Base-by-base conservation (phyloP, 192 early-diverging fungal genomes). In the Umbelopsis ramanniana region DNA sequence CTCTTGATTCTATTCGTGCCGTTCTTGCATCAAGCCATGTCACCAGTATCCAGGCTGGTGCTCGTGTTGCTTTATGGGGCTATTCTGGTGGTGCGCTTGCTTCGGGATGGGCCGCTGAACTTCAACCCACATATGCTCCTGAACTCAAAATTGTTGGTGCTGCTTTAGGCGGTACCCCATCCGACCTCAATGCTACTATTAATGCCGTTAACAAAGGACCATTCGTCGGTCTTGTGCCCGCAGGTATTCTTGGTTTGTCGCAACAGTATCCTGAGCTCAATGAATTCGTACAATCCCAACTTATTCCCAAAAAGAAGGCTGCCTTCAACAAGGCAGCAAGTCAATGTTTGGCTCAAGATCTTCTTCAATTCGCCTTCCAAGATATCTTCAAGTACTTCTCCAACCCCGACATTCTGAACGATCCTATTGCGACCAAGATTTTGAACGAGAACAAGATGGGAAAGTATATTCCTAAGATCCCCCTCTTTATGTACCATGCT, bases 101-200 rank as follows among this genome's bases (percentile, higher is more conserved):
- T 23, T 24, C 46, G 26, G 43, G 46, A 35, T 69, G 68, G 68
- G 68, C 68, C 14, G 46, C 68, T 2, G 21, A 38, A 35, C 29
- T 69, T 15, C 68, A 69, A 50, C 68, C 68, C 10, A 69, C 33
- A 2, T 69, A 69, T 52, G 70, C 70, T 46, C 70, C 70, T 8
- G 70, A 71, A 45, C 53, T 71, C 3, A 53, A 37, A 15, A 53
- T 71, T 45, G 54, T 71, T 52, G 70, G 70, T 57, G 52, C 52
- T 57, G 70, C 70, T 6, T 8, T 71, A 10, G 70, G 70, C 17
- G 70, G 70, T n/a, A 71, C 70, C 1, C 70, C 52, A 17, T 35
- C 52, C 21, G 53, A 71, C 37, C 53, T 71, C 11, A 71, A 71
- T n/a, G 70, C 70, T 2, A 71, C 70, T 6, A 22, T 71, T 6